These are phyloP conservation scores for Chalara sp. DNA, from an alignment of 2,329 filamentous ascomycete species.

Conservation along the genomic window DNA sequence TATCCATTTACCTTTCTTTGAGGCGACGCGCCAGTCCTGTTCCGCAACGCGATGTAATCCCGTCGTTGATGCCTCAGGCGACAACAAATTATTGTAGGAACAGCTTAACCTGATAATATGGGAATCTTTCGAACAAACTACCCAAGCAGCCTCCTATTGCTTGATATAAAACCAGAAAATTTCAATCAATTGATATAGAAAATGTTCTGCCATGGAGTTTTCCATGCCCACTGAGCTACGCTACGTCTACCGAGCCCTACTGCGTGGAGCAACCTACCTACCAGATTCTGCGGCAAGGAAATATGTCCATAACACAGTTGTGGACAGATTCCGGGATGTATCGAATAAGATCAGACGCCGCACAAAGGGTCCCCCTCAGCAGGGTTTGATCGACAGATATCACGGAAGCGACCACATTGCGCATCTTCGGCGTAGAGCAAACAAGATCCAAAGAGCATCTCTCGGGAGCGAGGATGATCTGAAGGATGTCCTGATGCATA, in stretches of 20 bases:
- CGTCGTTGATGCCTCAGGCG: too few relatives aligned
- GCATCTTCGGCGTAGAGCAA: slow-evolving; percentile 37
- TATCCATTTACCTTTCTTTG: too few relatives aligned
- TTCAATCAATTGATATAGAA: too few relatives aligned
- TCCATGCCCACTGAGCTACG: neutral
- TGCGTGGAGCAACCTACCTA: slow-evolving; percentile 55
- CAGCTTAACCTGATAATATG: too few relatives aligned
- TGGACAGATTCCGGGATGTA: slow-evolving; percentile 33
- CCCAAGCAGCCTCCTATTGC: too few relatives aligned
- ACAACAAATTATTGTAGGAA: too few relatives aligned
- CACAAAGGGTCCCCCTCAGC: neutral
- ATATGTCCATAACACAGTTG: slow-evolving; percentile 37
- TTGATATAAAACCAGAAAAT: too few relatives aligned
- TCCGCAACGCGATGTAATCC: too few relatives aligned
- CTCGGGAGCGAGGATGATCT: slow-evolving; percentile 41
- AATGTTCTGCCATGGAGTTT: neutral
- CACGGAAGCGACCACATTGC: slow-evolving; percentile 20
- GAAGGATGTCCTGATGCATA: slow-evolving; percentile 38
- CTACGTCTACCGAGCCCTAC: slow-evolving; percentile 50
- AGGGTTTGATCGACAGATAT: neutral
- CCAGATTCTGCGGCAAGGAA: slow-evolving; percentile 41
- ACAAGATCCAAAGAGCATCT: slow-evolving; percentile 46
- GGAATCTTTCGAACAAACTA: too few relatives aligned
- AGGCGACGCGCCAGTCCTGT: too few relatives aligned
- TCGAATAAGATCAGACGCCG: slow-evolving; percentile 1